Percentiles rank a stretch among this genome's conserved stretches.
Conservation (phyloP, 805 yeast genomes). For the Sporopachydermia lactativora region DNA sequence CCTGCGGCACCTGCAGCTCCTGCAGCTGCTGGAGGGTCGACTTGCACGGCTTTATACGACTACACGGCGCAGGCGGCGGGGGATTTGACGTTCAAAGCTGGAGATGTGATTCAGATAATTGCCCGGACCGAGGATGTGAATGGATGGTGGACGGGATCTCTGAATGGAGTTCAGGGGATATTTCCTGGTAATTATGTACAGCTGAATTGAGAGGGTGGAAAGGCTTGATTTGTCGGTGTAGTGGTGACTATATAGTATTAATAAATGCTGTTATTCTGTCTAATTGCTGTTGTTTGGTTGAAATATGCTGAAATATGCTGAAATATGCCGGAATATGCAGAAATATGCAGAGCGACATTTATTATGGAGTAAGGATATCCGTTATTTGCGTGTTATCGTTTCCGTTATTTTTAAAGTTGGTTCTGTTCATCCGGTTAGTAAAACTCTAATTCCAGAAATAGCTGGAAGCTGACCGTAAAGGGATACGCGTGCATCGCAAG, state of each 20-base stretch:
- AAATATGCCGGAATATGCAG: too few relatives aligned
- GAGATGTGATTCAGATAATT: constrained; percentile 70
- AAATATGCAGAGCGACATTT: too few relatives aligned
- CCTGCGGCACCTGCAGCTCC: constrained; percentile 14
- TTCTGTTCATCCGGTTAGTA: too few relatives aligned
- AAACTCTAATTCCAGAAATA: too few relatives aligned
- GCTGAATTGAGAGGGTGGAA: constrained; percentile 30
- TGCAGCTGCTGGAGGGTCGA: constrained; percentile 4
- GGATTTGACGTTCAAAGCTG: constrained; percentile 78
- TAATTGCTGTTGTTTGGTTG: neutral
- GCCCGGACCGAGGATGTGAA: constrained; percentile 73
- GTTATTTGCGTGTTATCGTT: too few relatives aligned
- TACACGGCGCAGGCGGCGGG: constrained; percentile 90
- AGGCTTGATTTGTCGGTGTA: neutral
- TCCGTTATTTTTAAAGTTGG: too few relatives aligned
- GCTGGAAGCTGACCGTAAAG: too few relatives aligned
- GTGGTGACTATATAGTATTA: neutral
- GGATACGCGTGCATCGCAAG: too few relatives aligned
- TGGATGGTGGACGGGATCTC: constrained; percentile 97
- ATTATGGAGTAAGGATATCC: too few relatives aligned
- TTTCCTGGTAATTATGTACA: constrained; percentile 97
- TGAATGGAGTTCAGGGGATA: constrained; percentile 76
- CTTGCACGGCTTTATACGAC: constrained; percentile 81
- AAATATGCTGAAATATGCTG: too few relatives aligned
- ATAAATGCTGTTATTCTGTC: neutral